A percentile compares a stretch with the other conserved stretches of the same genome.
phyloP scores from a whole-genome alignment of 2,329 filamentous ascomycete species.

The Sphaerulina vaccinii region DNA sequence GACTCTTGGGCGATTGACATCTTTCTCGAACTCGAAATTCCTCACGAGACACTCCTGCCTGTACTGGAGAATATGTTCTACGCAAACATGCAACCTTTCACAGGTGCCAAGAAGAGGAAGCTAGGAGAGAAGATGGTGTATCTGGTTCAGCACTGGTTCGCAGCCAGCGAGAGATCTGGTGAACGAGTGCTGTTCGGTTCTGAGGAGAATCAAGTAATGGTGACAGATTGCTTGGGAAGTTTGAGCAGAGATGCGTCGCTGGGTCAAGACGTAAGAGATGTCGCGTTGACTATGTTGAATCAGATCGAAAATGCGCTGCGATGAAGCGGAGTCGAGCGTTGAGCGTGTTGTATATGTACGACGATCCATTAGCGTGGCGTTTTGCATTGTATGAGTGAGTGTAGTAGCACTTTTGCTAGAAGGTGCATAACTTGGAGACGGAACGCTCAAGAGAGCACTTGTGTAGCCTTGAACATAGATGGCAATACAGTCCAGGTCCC shows the following conservation, averaged over 20 bases:
- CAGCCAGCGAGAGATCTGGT: slow-evolving; percentile 55
- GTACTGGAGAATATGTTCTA: slow-evolving; percentile 67
- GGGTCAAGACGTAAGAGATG: slow-evolving; percentile 23
- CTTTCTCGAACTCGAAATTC: slow-evolving; percentile 62
- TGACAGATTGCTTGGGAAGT: slow-evolving; percentile 33
- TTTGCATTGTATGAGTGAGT: background rate
- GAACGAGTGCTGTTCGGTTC: slow-evolving; percentile 58
- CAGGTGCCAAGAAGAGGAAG: slow-evolving; percentile 53
- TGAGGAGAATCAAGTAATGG: slow-evolving; percentile 54
- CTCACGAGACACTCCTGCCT: slow-evolving; percentile 60
- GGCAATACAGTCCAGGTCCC: too few species aligned
- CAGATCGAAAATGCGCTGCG: slow-evolving; percentile 19
- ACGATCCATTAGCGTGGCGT: slow-evolving; percentile 3
- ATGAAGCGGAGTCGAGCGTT: background rate
- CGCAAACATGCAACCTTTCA: slow-evolving; percentile 64
- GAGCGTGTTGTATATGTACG: background rate
- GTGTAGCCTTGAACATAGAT: background rate
- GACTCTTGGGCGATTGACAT: slow-evolving; percentile 63
- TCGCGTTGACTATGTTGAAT: slow-evolving; percentile 24
- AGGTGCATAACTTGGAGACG: background rate
- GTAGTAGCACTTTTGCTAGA: background rate
- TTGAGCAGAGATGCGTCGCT: slow-evolving; percentile 28
- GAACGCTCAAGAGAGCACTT: background rate
- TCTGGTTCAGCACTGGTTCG: slow-evolving; percentile 60
- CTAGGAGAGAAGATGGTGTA: slow-evolving; percentile 64